Conservation (phyloP, 345 rosid genomes). For the Linum tenue region DNA sequence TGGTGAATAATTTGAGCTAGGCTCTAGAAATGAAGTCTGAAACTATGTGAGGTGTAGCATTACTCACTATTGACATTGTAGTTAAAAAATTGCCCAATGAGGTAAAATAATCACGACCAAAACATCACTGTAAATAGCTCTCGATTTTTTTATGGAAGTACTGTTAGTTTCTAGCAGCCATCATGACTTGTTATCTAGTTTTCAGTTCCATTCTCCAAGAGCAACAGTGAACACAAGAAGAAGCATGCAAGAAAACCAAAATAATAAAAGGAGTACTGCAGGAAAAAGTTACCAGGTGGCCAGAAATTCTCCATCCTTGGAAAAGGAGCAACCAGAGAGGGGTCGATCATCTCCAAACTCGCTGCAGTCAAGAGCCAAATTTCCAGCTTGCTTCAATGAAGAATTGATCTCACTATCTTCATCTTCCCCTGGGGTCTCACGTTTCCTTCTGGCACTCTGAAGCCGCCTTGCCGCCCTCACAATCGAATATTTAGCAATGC, state of each 20-base stretch:
- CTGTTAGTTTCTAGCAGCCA: no score
- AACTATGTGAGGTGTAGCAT: no score
- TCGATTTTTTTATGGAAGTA: no score
- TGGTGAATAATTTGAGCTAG: no score
- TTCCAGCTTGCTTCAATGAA: conserved; percentile 54
- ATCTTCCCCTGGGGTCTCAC: conserved; percentile 93
- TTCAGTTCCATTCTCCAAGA: not conserved
- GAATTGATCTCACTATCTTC: conserved; percentile 77
- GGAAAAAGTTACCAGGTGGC: conserved; percentile 64
- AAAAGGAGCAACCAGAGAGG: conserved; percentile 86
- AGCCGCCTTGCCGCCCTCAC: conserved; percentile 59
- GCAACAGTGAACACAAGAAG: not conserved
- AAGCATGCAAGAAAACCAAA: conserved; percentile 1
- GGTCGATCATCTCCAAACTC: conserved; percentile 87
- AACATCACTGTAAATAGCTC: no score
- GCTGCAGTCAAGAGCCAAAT: conserved; percentile 68
- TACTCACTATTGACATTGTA: no score
- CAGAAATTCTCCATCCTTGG: conserved; percentile 65
- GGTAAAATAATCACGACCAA: no score
- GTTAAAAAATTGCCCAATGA: no score
- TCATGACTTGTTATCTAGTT: not conserved
- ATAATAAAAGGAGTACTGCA: not conserved
- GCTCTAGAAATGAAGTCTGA: no score
- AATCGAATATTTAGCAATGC: conserved; percentile 65
- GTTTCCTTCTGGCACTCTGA: conserved; percentile 56